Evolutionary conservation across 164 flowering plant species (phyloP).

Genomic region (Nymphaea colorata): DNA sequence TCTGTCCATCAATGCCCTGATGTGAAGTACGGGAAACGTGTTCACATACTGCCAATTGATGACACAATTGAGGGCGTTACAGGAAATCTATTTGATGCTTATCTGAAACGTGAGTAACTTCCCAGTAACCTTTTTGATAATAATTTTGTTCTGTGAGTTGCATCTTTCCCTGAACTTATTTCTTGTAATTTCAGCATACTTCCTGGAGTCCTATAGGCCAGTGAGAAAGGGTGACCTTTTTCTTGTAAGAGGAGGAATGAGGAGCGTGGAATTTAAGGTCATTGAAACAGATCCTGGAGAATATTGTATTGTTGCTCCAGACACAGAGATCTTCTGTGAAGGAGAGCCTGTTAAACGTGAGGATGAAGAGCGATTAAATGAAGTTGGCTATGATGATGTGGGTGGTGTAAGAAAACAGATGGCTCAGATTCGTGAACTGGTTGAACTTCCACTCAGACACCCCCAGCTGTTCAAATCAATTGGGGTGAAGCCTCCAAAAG

Average conservation of each 20-base stretch:
- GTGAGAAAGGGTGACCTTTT: constrained; percentile 6
- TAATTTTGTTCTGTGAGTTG: not conserved
- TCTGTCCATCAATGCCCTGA: constrained; percentile 24
- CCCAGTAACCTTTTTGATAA: not conserved
- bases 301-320: constrained; percentile 7
- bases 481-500: constrained; percentile 26
- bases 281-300: constrained; percentile 7
- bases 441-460: constrained; percentile 9
- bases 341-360: constrained; percentile 8
- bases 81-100: constrained; percentile 17
- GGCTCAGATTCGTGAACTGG: constrained; percentile 16
- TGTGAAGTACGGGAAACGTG: constrained; percentile 20
- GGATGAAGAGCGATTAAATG: constrained; percentile 9
- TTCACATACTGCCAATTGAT: constrained; percentile 23
- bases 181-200: constrained; percentile 2
- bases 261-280: constrained; percentile 9
- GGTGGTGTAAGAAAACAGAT: constrained; percentile 18
- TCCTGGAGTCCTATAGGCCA: constrained; percentile 7
- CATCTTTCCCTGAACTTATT: not conserved
- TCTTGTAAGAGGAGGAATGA: constrained; percentile 6
- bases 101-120: constrained; percentile 14
- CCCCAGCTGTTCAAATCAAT: constrained; percentile 3
- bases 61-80: constrained; percentile 22
- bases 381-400: constrained; percentile 12
- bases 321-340: constrained; percentile 9